Conservation (phyloP, 495 filamentous ascomycete species). For the Hypomontagnella monticulosa region DNA sequence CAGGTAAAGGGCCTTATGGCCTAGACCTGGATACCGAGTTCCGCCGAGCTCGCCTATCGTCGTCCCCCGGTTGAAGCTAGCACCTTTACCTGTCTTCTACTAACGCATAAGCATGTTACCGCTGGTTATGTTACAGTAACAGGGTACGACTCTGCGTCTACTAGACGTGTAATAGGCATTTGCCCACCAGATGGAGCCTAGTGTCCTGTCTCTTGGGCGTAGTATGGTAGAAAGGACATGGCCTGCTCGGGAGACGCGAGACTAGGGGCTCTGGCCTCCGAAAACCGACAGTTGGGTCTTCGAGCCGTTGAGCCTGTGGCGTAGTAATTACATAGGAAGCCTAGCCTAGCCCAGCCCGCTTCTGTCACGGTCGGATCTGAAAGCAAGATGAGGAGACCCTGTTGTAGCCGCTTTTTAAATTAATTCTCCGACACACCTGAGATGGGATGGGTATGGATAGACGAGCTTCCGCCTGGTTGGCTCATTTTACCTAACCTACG, state of each 20-base stretch:
- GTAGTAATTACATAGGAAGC: conserved; percentile 38
- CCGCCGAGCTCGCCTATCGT: conserved; percentile 11
- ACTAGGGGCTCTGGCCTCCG: conserved; percentile 13
- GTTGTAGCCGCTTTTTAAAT: conserved; percentile 40
- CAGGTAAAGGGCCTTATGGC: conserved; percentile 3
- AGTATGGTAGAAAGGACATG: conserved; percentile 22
- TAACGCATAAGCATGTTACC: conserved; percentile 15
- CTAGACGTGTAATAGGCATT: conserved; percentile 15
- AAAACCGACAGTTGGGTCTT: conserved; percentile 20
- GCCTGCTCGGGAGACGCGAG: conserved; percentile 16
- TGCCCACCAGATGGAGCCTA: conserved; percentile 1
- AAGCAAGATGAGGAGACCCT: conserved; percentile 32
- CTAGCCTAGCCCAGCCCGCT: conserved; percentile 26
- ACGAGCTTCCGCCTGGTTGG: conserved; percentile 35
- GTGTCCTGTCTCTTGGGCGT: not conserved
- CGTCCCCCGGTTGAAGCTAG: conserved; percentile 11
- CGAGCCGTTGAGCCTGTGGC: conserved; percentile 34
- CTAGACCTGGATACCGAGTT: conserved; percentile 28
- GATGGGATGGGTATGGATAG: conserved; percentile 33
- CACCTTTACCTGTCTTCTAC: conserved; percentile 5
- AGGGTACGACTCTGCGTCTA: conserved; percentile 16
- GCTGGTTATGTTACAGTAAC: conserved; percentile 28
- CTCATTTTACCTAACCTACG: conserved; percentile 35
- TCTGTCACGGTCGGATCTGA: conserved; percentile 36
- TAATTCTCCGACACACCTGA: conserved; percentile 42